phyloP scores from a whole-genome alignment of 441 rosid genomes.

The Breynia disticha region DNA sequence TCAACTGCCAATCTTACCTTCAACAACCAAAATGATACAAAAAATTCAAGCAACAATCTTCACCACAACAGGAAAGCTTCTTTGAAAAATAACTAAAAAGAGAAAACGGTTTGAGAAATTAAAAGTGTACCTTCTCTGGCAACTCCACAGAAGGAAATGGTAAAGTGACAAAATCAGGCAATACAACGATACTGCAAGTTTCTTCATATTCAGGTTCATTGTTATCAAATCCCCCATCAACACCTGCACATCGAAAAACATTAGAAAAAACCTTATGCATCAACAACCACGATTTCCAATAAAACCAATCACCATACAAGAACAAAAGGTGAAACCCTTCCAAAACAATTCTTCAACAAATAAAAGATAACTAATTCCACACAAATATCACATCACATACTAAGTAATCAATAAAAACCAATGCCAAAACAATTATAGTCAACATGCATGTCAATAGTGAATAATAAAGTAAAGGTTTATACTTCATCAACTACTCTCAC shows the following conservation, averaged over 20 bases:
- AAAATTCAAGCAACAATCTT: background rate
- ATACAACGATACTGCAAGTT: slow-evolving; percentile 50
- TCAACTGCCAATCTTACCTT: slow-evolving; percentile 89
- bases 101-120: background rate
- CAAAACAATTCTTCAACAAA: background rate
- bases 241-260: slow-evolving; percentile 38
- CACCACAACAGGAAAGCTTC: background rate
- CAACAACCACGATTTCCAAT: background rate
- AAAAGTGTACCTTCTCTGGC: slow-evolving; percentile 76
- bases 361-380: too few relatives aligned
- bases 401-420: too few relatives aligned
- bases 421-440: too few relatives aligned
- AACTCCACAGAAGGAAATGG: slow-evolving; percentile 88
- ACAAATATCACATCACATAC: too few relatives aligned
- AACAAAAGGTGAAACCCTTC: background rate
- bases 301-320: slow-evolving; percentile 2
- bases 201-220: slow-evolving; percentile 77
- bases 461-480: too few relatives aligned
- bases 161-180: slow-evolving; percentile 66
- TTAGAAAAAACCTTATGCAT: background rate
- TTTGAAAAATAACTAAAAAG: background rate
- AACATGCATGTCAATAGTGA: too few relatives aligned
- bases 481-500: too few relatives aligned
- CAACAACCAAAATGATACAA: slow-evolving; percentile 11
- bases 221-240: slow-evolving; percentile 92